Conservation (phyloP, 225 moss, liverwort and hornwort genomes). For the Pleurozium schreberi region DNA sequence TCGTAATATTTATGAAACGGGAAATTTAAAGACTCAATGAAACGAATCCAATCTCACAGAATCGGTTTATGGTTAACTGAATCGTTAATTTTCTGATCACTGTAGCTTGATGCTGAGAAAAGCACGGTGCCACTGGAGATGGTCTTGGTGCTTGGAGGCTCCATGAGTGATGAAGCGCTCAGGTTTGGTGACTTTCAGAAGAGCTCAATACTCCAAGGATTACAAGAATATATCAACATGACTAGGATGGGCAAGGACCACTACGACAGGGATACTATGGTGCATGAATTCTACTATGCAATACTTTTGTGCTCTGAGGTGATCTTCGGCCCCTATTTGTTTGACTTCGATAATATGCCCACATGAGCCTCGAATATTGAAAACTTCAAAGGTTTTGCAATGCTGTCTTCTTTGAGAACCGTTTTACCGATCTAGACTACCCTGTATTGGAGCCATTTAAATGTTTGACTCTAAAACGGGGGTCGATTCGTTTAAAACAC, state of each 20-base stretch:
- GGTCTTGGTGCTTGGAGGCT: slow-evolving; percentile 50
- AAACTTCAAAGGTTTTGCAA: background rate
- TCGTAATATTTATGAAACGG: background rate
- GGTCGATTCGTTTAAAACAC: background rate
- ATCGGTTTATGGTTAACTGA: background rate
- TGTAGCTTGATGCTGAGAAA: slow-evolving; percentile 75
- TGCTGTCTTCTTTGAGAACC: background rate
- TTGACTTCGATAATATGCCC: background rate
- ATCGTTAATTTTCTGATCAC: background rate
- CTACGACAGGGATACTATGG: slow-evolving; percentile 69
- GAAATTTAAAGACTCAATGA: background rate
- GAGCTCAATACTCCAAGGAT: slow-evolving; percentile 57
- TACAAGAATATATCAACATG: slow-evolving; percentile 91
- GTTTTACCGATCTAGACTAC: background rate
- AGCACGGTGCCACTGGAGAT: slow-evolving; percentile 80
- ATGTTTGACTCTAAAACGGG: background rate
- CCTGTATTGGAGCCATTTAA: background rate
- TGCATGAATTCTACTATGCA: slow-evolving; percentile 85
- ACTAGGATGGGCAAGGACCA: slow-evolving; percentile 91
- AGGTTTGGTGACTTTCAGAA: slow-evolving; percentile 80
- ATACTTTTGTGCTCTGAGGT: slow-evolving; percentile 75
- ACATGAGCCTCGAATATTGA: background rate
- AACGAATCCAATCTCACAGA: background rate
- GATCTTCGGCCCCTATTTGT: background rate
- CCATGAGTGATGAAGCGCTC: slow-evolving; percentile 61